Percentiles rank a stretch among this genome's conserved stretches.
phyloP scores from a whole-genome alignment of 345 rosid genomes.

The Gossypium ekmanianum region DNA sequence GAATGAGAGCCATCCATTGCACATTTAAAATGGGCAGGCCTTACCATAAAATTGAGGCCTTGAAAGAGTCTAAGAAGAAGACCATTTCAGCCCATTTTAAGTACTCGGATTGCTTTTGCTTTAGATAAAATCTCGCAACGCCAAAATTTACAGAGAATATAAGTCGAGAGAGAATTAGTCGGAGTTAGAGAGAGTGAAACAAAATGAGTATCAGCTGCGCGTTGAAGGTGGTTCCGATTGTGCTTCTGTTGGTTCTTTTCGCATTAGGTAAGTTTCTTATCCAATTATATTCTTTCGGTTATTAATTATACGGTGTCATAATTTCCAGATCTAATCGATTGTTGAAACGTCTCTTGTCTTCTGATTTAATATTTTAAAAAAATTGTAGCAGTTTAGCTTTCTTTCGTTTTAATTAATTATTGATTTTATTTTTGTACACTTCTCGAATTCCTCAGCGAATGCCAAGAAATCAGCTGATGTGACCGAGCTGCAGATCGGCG shows the following conservation, averaged over 20 bases:
- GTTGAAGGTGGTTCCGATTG: not conserved
- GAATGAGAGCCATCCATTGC: too few relatives aligned
- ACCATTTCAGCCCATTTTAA: not conserved
- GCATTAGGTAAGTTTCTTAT: not conserved
- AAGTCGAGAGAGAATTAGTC: not conserved
- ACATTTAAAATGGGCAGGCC: too few relatives aligned
- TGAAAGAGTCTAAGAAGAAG: not conserved
- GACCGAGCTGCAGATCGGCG: slow-evolving; percentile 90
- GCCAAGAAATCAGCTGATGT: slow-evolving; percentile 75
- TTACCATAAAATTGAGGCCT: not conserved
- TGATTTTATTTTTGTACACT: not conserved
- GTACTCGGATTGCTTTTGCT: not conserved
- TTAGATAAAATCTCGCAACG: too few relatives aligned
- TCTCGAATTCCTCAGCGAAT: slow-evolving; percentile 30
- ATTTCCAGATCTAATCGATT: not conserved
- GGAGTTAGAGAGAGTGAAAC: not conserved
- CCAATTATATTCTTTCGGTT: not conserved
- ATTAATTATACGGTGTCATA: not conserved
- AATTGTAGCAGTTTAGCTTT: not conserved
- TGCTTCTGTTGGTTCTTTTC: not conserved
- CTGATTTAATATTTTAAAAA: not conserved
- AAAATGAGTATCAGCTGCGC: not conserved
- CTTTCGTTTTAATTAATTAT: not conserved
- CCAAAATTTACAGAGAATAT: too few relatives aligned
- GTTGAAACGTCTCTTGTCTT: not conserved